phyloP scores from a whole-genome alignment of 495 filamentous ascomycete genomes.

The Daldinia loculata region DNA sequence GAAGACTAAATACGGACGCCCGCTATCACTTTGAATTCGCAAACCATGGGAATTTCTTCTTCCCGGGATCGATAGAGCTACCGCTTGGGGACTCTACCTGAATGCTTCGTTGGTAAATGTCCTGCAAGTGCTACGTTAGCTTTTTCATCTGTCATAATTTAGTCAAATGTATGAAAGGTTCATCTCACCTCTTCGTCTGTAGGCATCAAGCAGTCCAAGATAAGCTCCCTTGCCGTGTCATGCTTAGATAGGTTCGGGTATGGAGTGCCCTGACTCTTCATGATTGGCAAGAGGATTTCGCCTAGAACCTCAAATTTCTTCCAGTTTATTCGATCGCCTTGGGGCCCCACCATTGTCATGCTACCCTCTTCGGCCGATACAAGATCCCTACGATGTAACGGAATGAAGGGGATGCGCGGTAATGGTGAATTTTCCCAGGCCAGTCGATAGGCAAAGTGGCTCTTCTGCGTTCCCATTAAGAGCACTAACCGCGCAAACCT shows the following conservation, averaged over 20 bases:
- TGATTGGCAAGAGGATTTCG: conserved; percentile 87
- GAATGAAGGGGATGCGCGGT: conserved; percentile 91
- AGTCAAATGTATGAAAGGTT: not conserved
- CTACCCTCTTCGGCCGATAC: conserved; percentile 94
- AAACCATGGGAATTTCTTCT: conserved; percentile 69
- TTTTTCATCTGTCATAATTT: conserved; percentile 4
- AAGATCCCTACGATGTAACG: conserved; percentile 88
- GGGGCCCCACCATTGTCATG: conserved; percentile 80
- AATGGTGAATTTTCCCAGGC: conserved; percentile 95
- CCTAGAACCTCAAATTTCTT: conserved; percentile 97
- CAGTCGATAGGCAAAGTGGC: conserved; percentile 91
- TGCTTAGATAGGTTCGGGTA: conserved; percentile 75
- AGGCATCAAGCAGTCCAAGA: conserved; percentile 70
- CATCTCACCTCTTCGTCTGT: conserved; percentile 67
- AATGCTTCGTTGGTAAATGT: conserved; percentile 68
- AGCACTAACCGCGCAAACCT: conserved; percentile 89
- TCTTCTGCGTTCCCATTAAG: conserved; percentile 90
- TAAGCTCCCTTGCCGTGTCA: conserved; percentile 71
- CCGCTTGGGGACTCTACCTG: conserved; percentile 60
- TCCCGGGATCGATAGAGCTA: conserved; percentile 49
- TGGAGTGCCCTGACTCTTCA: conserved; percentile 86
- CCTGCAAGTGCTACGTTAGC: conserved; percentile 53
- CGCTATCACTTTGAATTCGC: conserved; percentile 47
- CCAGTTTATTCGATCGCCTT: conserved; percentile 88
- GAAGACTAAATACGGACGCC: not conserved